These are phyloP conservation scores for Russula foetens DNA, from an alignment of 768 basidiomycete species.

Conservation along the genomic window DNA sequence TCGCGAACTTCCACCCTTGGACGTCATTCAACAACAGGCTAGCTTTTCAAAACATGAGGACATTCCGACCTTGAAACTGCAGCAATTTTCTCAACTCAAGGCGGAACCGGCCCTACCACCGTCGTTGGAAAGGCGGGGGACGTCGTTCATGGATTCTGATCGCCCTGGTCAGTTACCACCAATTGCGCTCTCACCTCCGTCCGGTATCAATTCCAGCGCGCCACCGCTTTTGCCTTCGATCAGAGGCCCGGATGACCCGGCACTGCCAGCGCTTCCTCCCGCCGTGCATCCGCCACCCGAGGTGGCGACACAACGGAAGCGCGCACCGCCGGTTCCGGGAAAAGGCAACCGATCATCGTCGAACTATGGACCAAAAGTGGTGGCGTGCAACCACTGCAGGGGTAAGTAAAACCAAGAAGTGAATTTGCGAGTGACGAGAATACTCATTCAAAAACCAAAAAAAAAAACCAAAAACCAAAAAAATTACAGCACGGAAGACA, in stretches of 20 bases:
- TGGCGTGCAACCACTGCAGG: conserved; percentile 85
- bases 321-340: conserved; percentile 55
- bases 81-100: conserved; percentile 19
- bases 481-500: conserved; percentile 66
- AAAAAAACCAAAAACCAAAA: too few species aligned
- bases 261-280: conserved; percentile 33
- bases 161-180: conserved; percentile 17
- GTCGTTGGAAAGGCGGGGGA: conserved; percentile 14
- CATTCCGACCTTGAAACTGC: conserved; percentile 7
- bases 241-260: conserved; percentile 18
- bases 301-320: conserved; percentile 34
- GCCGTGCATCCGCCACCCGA: conserved; percentile 17
- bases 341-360: conserved; percentile 47
- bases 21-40: conserved; percentile 6
- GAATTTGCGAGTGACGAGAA: neutral
- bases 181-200: conserved; percentile 16
- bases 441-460: neutral
- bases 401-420: conserved; percentile 39
- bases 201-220: conserved; percentile 13
- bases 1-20: conserved; percentile 15
- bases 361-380: conserved; percentile 75
- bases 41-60: conserved; percentile 6
- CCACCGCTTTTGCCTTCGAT: conserved; percentile 23
- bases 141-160: conserved; percentile 10
- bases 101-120: conserved; percentile 17